phyloP scores from a whole-genome alignment of 768 basidiomycete species.

The Atractiella rhizophila region DNA sequence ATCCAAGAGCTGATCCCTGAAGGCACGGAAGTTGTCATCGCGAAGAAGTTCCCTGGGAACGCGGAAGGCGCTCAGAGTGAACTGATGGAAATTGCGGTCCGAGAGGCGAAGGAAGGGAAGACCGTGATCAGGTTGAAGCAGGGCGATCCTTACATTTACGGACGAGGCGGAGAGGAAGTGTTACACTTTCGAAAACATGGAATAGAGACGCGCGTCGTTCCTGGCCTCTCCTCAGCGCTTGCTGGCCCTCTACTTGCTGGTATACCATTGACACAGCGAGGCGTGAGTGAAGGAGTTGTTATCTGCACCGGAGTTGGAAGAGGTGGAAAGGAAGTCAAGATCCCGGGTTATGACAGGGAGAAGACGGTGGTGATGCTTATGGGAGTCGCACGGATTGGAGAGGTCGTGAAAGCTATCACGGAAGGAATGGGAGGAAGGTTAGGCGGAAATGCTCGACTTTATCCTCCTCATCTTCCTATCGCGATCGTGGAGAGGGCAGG shows the following conservation, averaged over 20 bases:
- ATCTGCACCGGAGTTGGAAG: constrained; percentile 88
- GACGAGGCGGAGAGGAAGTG: constrained; percentile 79
- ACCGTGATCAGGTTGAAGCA: constrained; percentile 85
- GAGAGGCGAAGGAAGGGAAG: constrained; percentile 49
- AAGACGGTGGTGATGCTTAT: constrained; percentile 69
- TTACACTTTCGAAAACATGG: constrained; percentile 70
- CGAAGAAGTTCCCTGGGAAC: constrained; percentile 91
- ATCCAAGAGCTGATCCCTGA: constrained; percentile 60
- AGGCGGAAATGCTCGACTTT: constrained; percentile 31
- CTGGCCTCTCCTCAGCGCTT: constrained; percentile 69
- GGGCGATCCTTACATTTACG: constrained; percentile 88
- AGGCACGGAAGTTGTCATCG: constrained; percentile 50
- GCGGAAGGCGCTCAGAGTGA: constrained; percentile 83
- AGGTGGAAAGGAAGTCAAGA: constrained; percentile 46
- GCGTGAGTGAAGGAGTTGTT: constrained; percentile 64
- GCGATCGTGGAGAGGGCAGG: constrained; percentile 88
- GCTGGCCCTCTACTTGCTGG: constrained; percentile 71
- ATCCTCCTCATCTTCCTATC: constrained; percentile 55
- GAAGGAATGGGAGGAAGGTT: constrained; percentile 13
- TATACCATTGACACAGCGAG: constrained; percentile 85
- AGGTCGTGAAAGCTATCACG: constrained; percentile 40
- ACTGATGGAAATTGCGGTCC: constrained; percentile 75
- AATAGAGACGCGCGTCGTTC: constrained; percentile 58
- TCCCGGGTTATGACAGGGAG: constrained; percentile 67
- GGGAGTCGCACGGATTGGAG: constrained; percentile 66